Base-by-base conservation (phyloP, 495 filamentous ascomycete genomes). In the Amniculicola lignicola region DNA sequence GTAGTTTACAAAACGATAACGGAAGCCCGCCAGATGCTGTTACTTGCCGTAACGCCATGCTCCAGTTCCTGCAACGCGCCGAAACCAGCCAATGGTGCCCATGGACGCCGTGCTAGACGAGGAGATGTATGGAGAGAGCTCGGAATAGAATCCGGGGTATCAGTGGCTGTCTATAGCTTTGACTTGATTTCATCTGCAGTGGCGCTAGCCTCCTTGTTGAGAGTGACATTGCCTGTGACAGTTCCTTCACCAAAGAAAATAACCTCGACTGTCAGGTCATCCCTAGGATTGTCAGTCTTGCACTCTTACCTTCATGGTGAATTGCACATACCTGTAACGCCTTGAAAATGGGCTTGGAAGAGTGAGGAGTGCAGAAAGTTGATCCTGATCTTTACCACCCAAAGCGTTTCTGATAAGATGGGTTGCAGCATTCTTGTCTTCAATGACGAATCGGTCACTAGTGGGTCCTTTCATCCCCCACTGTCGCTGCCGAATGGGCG, bases 201-300 rank as follows among this genome's bases (percentile, higher is more conserved):
- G 27, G 87, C 89, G 49, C 83, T 94, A 2, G 92, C 93, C 65
- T 96, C 93, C 61, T 83, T 72, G 72, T 96, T 97, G 28, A 92
- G 68, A 3, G 85, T 77, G 3, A 98, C 83, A 49, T 85, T 83
- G 18, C 90, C 88, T 5, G 73, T 83, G 56, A 76, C 82, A 52
- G 88, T 80, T n/a, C 70, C 63, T 37, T 95, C 79, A 33, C 93
- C 93, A 65, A 98, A 98, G 79, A 98, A 98, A 67, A 98, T 94
- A 36, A 98, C 93, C 72, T 98, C 90, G 22, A 98, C 94, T 0
- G 93, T 98, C 39, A 98, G 75, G 71, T 98, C 93, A 67, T 98
- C 93, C 51, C 88, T 89, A 59, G 14, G 9, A 39, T 38, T 11
- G 36, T 67, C 65, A 67, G 56, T 35, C 24, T 25, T 18, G 16